Base-by-base conservation (phyloP, 495 filamentous ascomycete genomes). In the Penicillium dipodomyicola region DNA sequence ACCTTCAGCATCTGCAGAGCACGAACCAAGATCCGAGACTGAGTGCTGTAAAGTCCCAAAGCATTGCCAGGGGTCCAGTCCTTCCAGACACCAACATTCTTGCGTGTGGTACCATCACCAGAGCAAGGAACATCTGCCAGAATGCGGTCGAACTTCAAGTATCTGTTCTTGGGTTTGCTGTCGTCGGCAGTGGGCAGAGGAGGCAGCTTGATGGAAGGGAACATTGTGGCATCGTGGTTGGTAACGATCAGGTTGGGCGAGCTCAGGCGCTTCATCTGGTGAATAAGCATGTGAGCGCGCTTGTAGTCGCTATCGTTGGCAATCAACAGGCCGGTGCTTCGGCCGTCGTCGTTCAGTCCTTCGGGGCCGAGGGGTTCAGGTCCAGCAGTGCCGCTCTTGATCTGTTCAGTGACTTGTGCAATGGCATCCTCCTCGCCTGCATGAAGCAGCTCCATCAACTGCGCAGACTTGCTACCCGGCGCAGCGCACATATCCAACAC, bases 221-320 rank as follows among this genome's bases (percentile, higher is more conserved):
- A 98, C 81, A 96, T 85, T 23, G 92, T 96, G 30, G 95, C 94
- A 69, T 98, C 95, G 72, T 98, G 94, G 67, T 98, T 97, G 19
- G 90, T 97, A 61, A 98, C 93, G 57, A 98, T 90, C 64, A 98
- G 74, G 67, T 98, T 98, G 1, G 94, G 94, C 17, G 95, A 97
- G 61, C 91, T 96, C 32, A 98, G 78, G 56, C 94, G 87, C 78
- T 98, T 98, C 62, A 96, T 88, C 72, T 98, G 94, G 68, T 98
- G 94, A 58, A 96, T 89, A 58, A 98, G 76, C 90, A 98, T 93
- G 71, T 97, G 93, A 20, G 88, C 87, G 55, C 94, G 87, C 79
- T 90, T 94, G 78, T 96, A 95, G 68, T 98, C 95, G 55, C 84
- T 84, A 65, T 98, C 94, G 69, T 98, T 98, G 45, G 94, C 93